Percentiles rank a stretch among this genome's conserved stretches.
Conservation (phyloP, 495 filamentous ascomycete genomes). For the Chaetomium cochliodes region DNA sequence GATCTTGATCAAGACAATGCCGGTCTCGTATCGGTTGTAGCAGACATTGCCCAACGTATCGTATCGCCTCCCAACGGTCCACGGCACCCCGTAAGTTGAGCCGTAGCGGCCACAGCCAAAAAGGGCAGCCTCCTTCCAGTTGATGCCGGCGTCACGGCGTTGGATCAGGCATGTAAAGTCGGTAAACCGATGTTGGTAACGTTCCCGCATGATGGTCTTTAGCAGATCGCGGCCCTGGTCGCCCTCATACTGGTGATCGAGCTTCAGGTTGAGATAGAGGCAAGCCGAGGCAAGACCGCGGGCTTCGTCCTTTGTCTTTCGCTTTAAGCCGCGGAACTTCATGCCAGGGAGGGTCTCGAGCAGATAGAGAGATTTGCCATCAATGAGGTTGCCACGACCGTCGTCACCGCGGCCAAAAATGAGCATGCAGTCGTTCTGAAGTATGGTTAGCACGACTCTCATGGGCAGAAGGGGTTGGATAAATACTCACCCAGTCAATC, state of each 20-base stretch:
- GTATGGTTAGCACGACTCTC: neutral
- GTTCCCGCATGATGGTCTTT: neutral
- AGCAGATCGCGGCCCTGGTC: neutral
- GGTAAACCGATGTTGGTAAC: neutral
- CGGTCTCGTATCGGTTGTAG: neutral
- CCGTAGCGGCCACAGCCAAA: neutral
- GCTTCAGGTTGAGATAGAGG: conserved; percentile 6
- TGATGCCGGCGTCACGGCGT: neutral
- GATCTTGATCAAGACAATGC: neutral
- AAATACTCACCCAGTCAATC: conserved; percentile 17
- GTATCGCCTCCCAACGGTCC: neutral
- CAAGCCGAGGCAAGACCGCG: neutral
- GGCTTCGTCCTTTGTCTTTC: neutral
- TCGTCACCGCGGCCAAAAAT: conserved; percentile 9
- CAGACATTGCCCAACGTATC: neutral
- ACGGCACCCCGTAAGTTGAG: neutral
- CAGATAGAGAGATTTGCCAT: neutral
- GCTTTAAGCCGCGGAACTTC: neutral
- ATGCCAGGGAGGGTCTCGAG: conserved; percentile 1
- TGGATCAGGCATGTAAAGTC: conserved; percentile 7
- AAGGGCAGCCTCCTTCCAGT: neutral
- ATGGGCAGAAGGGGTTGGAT: neutral
- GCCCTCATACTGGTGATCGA: neutral
- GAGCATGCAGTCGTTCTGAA: conserved; percentile 18
- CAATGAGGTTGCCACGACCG: neutral